Percentiles rank a stretch among this genome's conserved stretches.
Evolutionary conservation across 306 rosid species (phyloP).

Genomic region (Citrullus mucosospermus): DNA sequence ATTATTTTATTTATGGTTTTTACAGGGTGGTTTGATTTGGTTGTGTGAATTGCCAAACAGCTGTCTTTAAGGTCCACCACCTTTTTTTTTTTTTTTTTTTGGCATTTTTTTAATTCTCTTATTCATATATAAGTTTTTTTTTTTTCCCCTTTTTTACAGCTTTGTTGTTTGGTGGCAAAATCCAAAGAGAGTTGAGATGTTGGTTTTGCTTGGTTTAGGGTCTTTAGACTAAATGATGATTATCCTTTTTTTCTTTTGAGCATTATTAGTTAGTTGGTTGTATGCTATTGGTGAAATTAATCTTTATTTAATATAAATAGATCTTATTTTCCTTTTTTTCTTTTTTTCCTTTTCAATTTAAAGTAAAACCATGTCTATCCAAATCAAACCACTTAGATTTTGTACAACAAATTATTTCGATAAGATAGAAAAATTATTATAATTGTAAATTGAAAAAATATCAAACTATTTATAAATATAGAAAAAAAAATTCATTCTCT

Average conservation of each 20-base stretch:
- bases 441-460: too few relatives aligned
- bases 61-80: neutral
- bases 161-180: neutral
- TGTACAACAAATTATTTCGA: too few relatives aligned
- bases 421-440: too few relatives aligned
- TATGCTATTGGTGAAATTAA: neutral
- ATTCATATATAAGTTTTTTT: neutral
- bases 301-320: neutral
- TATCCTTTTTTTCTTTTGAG: neutral
- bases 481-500: too few relatives aligned
- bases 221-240: neutral
- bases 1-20: neutral
- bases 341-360: too few relatives aligned
- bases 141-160: neutral
- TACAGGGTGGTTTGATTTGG: neutral
- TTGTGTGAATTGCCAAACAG: neutral
- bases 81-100: neutral
- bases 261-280: neutral
- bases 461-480: too few relatives aligned
- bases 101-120: too few relatives aligned
- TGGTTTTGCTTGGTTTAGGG: neutral
- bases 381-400: too few relatives aligned
- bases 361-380: too few relatives aligned
- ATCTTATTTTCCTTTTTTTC: too few relatives aligned
- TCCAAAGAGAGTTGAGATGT: neutral